Evolutionary conservation across 306 rosid genomes (phyloP), one percentile per base, ranked within the genome.

Genomic region (Rosa lucieae): DNA sequence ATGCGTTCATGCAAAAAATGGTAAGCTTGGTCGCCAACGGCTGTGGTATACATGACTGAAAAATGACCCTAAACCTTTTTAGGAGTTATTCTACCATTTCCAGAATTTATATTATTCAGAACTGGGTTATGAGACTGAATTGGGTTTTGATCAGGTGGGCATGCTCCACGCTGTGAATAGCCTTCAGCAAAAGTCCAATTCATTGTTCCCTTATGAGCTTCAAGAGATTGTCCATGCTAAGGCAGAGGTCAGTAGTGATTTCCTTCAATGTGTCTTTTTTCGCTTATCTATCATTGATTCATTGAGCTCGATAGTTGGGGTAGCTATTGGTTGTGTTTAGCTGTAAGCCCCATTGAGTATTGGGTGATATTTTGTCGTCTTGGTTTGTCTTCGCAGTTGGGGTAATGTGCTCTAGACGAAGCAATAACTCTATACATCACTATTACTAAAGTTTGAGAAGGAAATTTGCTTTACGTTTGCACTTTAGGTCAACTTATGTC

Each of bases 171-270:
- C 94, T 74, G 53, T 92, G 49, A 83, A 79, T 85, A 80, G 90
- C 70, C 85, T 92, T 83, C 94, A 92, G 86, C 88, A 84, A 77
- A 90, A 81, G 89, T 92, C 97, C 37, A 92, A 92, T 85, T 92
- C 93, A 7, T 40, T 90, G 74, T 56, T 87, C 43, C 94, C 97
- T 53, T 89, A 89, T 67, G 89, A 66, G 76, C 93, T 92, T 67
- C 92, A 86, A 75, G 93, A 92, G 86, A 83, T 92, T 70, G 79
- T 87, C 82, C 32, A 29, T 29, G 94, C 94, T 17, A 86, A 83
- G 86, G 94, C 97, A 35, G 97, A 92, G 97, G 97, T 92, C 39
- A 77, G 89, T 82, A 69, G 9, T 6, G 58, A 18, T 18, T 52
- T 52, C 3, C 8, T 52, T 17, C 21, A 5, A 1, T 52, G 8